Evolutionary conservation across 164 flowering plant species (phyloP), one percentile per base, ranked within the genome.

Genomic region (Vitis amurensis): DNA sequence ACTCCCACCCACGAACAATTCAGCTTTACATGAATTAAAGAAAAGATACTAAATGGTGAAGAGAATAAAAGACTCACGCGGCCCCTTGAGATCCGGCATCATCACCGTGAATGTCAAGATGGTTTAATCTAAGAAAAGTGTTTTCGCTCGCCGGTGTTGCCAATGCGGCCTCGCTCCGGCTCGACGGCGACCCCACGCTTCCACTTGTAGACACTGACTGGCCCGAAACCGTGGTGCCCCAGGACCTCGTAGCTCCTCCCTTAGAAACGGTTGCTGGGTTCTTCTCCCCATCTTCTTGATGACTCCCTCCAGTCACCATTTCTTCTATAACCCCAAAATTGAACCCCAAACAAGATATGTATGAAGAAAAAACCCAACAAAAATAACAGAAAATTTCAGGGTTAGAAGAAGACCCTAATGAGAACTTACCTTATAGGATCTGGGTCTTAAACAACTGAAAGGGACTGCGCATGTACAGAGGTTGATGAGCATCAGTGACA

Each of bases 171-270:
- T 87, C 92, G 72, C 89, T 84, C 50, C 88, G 80, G 69, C 87
- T 90, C 1, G 94, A 86, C 0, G 98, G 99, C 8, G 98, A 96
- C 55, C 98, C 98, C 0, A 84, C 82, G 57, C 98, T 93, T 49
- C 98, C 90, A 66, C 99, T 93, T 4, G 95, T 93, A 0, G 99
- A 95, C 37, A 93, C 82, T 1, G 99, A 95, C 74, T 93, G 97
- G 7, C 90, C 94, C 0, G 97, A 90, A 13, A 73, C 63, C 5
- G 89, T 77, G 37, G 85, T 78, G 23, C 90, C 88, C 89, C 92
- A 83, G n/a, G 93, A 85, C 81, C 91, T 69, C 8, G 83, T 64
- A 50, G 74, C 77, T 6, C 84, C 80, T 62, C 81, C 86, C 63
- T 78, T 79, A 9, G 86, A 71, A 56, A 71, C 52, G 55, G 76